phyloP scores from a whole-genome alignment of 1,284 basidiomycete genomes.

The Ganoderma resinaceum region DNA sequence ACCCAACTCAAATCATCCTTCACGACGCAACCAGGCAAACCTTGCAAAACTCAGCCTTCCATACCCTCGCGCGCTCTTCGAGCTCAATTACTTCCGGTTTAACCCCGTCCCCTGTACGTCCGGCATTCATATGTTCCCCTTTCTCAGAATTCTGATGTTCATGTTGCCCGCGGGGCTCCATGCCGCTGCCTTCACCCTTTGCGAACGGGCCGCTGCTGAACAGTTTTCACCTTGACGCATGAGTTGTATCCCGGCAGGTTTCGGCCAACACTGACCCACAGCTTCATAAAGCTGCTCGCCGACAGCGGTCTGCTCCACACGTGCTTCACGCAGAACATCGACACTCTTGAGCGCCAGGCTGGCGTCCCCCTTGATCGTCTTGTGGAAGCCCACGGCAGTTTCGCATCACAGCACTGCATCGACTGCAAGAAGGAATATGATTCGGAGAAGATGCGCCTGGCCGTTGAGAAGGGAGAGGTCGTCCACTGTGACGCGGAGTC shows the following conservation, averaged over 20 bases:
- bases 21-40: conserved; percentile 59
- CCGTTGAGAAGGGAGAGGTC: conserved; percentile 64
- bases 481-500: conserved; percentile 63
- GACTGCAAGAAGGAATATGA: conserved; percentile 68
- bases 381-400: conserved; percentile 95
- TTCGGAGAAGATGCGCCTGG: conserved; percentile 68
- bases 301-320: conserved; percentile 70
- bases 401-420: conserved; percentile 84
- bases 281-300: conserved; percentile 84
- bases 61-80: conserved; percentile 83
- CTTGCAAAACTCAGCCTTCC: conserved; percentile 77
- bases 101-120: conserved; percentile 77
- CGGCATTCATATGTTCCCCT: not conserved
- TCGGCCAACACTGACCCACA: conserved; percentile 89
- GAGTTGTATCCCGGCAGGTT: conserved; percentile 92
- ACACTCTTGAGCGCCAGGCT: conserved; percentile 89
- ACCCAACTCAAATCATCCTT: not conserved
- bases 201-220: not conserved
- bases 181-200: not conserved
- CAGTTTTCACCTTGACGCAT: conserved; percentile 86
- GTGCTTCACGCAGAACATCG: conserved; percentile 92
- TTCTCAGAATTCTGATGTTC: not conserved
- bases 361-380: conserved; percentile 80
- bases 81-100: conserved; percentile 74
- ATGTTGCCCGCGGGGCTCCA: not conserved